These are phyloP conservation scores for Anacardium occidentale DNA, from an alignment of 345 rosid species.

Conservation along the genomic window DNA sequence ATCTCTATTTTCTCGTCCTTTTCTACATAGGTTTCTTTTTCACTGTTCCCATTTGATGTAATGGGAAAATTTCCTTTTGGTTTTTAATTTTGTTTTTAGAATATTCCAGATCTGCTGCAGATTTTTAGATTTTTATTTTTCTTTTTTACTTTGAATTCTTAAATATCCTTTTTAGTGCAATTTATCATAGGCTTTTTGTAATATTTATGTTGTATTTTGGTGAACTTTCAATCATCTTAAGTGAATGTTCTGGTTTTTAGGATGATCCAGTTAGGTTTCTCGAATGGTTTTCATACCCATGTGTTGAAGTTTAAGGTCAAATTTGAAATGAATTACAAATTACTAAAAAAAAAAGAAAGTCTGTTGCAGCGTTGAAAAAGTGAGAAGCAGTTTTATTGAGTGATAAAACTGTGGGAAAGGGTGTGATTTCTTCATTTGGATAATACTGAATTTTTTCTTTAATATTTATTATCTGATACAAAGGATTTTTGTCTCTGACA, in stretches of 20 bases:
- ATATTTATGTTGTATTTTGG: not conserved
- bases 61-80: slow-evolving; percentile 10
- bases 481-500: too few relatives aligned
- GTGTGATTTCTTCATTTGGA: too few relatives aligned
- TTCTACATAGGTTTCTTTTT: not conserved
- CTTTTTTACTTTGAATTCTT: not conserved
- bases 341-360: too few relatives aligned
- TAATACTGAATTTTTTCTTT: too few relatives aligned
- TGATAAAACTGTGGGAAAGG: too few relatives aligned
- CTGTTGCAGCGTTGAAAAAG: not conserved
- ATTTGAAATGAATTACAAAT: too few relatives aligned
- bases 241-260: not conserved
- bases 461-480: too few relatives aligned
- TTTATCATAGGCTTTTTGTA: not conserved
- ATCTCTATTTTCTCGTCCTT: not conserved
- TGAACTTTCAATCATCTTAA: too few relatives aligned
- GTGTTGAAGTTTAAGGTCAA: too few relatives aligned
- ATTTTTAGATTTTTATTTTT: slow-evolving; percentile 5
- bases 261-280: not conserved
- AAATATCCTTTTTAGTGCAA: not conserved
- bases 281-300: too few relatives aligned
- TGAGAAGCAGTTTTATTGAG: not conserved
- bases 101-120: slow-evolving; percentile 32
- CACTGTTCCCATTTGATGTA: not conserved
- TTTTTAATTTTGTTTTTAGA: not conserved